Evolutionary conservation across 2,329 filamentous ascomycete genomes (phyloP), one percentile per base, ranked within the genome.

Genomic region (Fusarium chaquense): DNA sequence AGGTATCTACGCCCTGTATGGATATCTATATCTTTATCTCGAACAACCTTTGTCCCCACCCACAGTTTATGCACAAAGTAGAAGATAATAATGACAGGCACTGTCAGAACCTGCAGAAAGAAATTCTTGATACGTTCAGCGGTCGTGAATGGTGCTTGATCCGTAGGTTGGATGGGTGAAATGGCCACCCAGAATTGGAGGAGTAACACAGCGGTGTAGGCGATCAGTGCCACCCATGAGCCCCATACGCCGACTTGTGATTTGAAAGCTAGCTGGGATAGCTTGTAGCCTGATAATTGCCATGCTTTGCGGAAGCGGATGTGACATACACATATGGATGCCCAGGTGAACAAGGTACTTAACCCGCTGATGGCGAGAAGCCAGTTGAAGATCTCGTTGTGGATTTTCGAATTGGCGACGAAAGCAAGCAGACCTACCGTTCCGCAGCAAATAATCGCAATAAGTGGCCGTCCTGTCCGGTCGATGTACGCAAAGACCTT

Each of bases 181-280:
- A 92, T 89, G 26, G 92, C 93, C 53, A 92, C 90, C 92, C 93
- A 97, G 82, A 97, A 94, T 78, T 97, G 94, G 2, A 92, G 91
- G 36, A 91, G 77, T 22, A 98, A 84, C 22, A 97, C 89, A n/a
- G 95, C 80, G 7, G 85, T 62, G 79, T 97, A 97, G 77, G 97
- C 87, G 32, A 82, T 67, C 57, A 97, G 85, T n/a, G 94, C 94
- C 30, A 96, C 69, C 85, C 90, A 98, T 1, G 93, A 96, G 6
- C 94, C 95, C n/a, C 86, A 73, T 5, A 95, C 82, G 56, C 94
- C 94, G 4, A 91, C 87, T 76, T 96, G 92, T 0, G 92, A 92
- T 40, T 81, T 84, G 83, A 95, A 98, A 5, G 94, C 91, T 10
- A 98, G 85, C 71, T 97, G 92, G 46, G 89, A 84, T 13, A 95